Evolutionary conservation across 1,284 basidiomycete genomes (phyloP), one percentile per base, ranked within the genome.

Genomic region (Trametes versicolor): DNA sequence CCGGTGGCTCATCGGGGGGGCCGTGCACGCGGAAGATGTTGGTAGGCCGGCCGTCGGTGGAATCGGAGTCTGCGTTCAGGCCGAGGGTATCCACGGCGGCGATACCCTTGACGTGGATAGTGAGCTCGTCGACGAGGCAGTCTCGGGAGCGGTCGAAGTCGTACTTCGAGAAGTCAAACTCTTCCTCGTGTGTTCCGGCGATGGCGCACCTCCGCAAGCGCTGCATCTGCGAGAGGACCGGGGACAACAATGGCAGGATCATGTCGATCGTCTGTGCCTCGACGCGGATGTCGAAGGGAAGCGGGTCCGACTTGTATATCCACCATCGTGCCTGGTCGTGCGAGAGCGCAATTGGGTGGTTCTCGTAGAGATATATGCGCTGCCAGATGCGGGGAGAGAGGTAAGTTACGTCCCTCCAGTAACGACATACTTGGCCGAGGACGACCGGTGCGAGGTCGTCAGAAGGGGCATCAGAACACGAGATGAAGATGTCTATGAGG

Each of bases 161-260:
- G 53, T 70, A 61, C 51, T 62, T 61, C 19, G 61, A 58, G 32
- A 73, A 67, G 41, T 70, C 68, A 41, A 70, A 65, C 48, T 67
- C 62, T 47, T 77, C 75, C 23, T 70, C 50, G 23, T 69, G 68
- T 43, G 70, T 66, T 7, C 76, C 75, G 7, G 76, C 76, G 54
- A 88, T 76, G 9, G 69, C 77, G 67, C 86, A 85, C 1, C 80
- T 77, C 48, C 82, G 78, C 87, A 89, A 89, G 47, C 89, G 83
- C 61, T 78, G 72, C 45, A 90, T 71, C 37, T 81, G 76, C 13
- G 82, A 79, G 1, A 92, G 76, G 47, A 90, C 79, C 10, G 87
- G 88, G 0, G 88, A 87, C 34, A 92, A 77, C 64, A 92, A 79
- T 12, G 89, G 83, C 4, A 92, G 80, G 41, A 91, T 78, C 62